Evolutionary conservation across 768 basidiomycete genomes (phyloP).

Genomic region (Sarcodon aspratus): DNA sequence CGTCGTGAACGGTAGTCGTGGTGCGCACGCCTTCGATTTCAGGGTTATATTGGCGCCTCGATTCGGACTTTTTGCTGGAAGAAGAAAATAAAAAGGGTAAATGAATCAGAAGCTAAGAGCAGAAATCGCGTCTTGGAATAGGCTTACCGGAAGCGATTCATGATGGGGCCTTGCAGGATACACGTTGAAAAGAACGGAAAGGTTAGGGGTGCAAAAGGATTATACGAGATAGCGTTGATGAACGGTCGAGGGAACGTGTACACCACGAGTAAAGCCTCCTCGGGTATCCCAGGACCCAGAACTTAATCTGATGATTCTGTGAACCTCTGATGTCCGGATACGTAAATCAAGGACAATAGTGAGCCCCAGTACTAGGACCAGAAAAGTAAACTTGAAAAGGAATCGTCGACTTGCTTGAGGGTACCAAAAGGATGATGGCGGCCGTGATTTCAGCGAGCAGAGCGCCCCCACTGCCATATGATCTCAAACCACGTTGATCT

Average conservation of each 20-base stretch:
- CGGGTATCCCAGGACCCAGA: too few species aligned
- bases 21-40: slow-evolving; percentile 11
- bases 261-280: not conserved
- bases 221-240: not conserved
- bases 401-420: too few species aligned
- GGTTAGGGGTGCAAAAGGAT: not conserved
- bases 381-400: too few species aligned
- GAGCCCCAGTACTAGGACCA: too few species aligned
- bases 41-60: slow-evolving; percentile 35
- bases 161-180: slow-evolving; percentile 13
- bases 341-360: too few species aligned
- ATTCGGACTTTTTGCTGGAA: slow-evolving; percentile 70
- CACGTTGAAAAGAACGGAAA: not conserved
- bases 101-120: not conserved
- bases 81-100: slow-evolving; percentile 4
- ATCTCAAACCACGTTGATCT: too few species aligned
- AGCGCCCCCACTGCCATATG: too few species aligned
- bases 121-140: slow-evolving; percentile 10
- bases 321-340: too few species aligned
- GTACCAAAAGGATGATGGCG: too few species aligned
- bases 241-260: not conserved
- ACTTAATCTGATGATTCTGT: too few species aligned
- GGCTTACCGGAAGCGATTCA: slow-evolving; percentile 80
- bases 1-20: slow-evolving; percentile 15
- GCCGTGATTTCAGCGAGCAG: too few species aligned